A percentile compares a stretch with the other conserved stretches of the same genome.
Evolutionary conservation across 495 filamentous ascomycete genomes (phyloP).

Genomic region (Aspergillus sclerotiicarbonarius): DNA sequence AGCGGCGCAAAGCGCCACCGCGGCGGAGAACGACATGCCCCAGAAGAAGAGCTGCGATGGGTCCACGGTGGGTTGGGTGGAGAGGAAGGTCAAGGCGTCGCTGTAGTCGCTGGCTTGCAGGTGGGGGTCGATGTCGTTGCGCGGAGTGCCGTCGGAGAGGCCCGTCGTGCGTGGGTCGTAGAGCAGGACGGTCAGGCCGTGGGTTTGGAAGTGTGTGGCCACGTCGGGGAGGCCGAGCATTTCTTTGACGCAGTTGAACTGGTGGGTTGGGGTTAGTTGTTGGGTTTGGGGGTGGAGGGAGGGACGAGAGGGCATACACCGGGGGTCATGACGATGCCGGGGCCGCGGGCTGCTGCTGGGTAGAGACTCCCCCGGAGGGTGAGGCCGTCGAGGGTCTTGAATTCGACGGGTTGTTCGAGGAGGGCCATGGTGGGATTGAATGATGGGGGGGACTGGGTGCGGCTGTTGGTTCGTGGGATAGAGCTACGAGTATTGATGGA

Average conservation of each 20-base stretch:
- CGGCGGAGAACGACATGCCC: constrained; percentile 39
- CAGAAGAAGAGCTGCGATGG: constrained; percentile 30
- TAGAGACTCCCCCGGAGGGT: constrained; percentile 24
- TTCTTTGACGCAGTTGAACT: constrained; percentile 50
- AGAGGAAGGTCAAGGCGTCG: constrained; percentile 36
- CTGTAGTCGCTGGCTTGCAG: constrained; percentile 35
- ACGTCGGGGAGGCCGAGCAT: constrained; percentile 31
- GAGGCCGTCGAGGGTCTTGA: constrained; percentile 32
- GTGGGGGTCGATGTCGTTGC: constrained; percentile 39
- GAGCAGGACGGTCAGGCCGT: constrained; percentile 34
- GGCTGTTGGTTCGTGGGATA: no score
- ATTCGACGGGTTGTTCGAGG: constrained; percentile 26
- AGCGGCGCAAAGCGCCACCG: constrained; percentile 22
- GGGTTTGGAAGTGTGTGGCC: constrained; percentile 37
- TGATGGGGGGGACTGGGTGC: no score
- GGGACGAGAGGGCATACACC: constrained; percentile 28
- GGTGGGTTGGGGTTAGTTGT: no score
- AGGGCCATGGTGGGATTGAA: no score
- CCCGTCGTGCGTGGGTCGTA: constrained; percentile 43
- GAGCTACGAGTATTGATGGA: no score
- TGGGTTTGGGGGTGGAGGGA: neutral
- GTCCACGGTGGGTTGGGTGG: constrained; percentile 27
- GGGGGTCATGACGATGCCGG: constrained; percentile 37
- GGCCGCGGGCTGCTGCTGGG: constrained; percentile 19
- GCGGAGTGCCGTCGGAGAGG: constrained; percentile 40